These are phyloP conservation scores for Phytophthora pistaciae DNA, from an alignment of 352 stramenopile genomes.

Conservation along the genomic window DNA sequence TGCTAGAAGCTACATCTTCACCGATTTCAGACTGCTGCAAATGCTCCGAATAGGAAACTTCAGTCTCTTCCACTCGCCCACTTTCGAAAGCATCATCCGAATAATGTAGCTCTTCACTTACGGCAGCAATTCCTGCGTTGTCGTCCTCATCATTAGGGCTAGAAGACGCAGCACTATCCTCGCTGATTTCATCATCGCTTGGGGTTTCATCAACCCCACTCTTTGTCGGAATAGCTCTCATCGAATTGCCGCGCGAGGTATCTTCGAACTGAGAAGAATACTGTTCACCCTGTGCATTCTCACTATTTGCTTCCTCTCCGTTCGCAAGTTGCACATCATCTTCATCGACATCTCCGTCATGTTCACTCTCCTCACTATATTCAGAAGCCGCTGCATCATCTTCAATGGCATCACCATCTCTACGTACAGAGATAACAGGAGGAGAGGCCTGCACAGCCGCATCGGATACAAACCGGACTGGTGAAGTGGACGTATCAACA, in stretches of 20 bases:
- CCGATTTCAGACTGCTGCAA: background rate
- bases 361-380: conserved; percentile 5
- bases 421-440: background rate
- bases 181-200: conserved; percentile 10
- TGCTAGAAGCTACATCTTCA: conserved; percentile 13
- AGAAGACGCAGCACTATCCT: background rate
- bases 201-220: conserved; percentile 14
- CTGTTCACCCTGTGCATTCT: background rate
- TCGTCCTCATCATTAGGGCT: conserved; percentile 1
- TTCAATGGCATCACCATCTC: conserved; percentile 2
- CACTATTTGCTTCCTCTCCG: background rate
- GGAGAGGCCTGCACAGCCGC: conserved; percentile 32
- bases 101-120: conserved; percentile 19
- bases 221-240: background rate
- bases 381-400: conserved; percentile 1
- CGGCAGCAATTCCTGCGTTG: conserved; percentile 10
- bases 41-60: background rate
- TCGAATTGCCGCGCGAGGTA: background rate
- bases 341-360: background rate
- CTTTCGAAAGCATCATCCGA: conserved; percentile 36
- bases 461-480: conserved; percentile 31
- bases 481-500: conserved; percentile 45
- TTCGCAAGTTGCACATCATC: background rate
- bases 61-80: conserved; percentile 8
- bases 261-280: background rate